Conservation (phyloP, 331 rosid species). For the Spiraea crenata region DNA sequence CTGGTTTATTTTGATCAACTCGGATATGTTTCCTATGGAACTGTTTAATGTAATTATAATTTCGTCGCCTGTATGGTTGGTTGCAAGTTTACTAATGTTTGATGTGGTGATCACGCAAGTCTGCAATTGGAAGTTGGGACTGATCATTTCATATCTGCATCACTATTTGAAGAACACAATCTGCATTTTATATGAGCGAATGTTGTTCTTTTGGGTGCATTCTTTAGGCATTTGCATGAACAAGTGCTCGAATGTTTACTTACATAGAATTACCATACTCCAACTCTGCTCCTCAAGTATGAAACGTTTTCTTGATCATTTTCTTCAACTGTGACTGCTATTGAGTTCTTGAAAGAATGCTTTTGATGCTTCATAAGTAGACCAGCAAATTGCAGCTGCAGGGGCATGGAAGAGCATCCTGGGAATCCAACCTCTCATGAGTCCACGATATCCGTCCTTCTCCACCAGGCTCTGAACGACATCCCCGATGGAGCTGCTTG, state of each 20-base stretch:
- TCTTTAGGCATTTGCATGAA: neutral
- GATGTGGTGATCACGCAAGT: neutral
- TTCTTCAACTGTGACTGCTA: neutral
- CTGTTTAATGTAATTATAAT: constrained; percentile 22
- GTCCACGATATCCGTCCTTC: constrained; percentile 50
- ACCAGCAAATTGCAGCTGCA: constrained; percentile 71
- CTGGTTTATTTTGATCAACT: constrained; percentile 19
- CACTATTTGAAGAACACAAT: neutral
- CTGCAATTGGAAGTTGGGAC: neutral
- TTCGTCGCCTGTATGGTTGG: neutral
- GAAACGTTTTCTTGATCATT: neutral
- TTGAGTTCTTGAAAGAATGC: constrained; percentile 41
- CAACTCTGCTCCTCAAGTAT: neutral
- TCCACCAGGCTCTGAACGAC: constrained; percentile 34
- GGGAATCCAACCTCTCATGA: constrained; percentile 53
- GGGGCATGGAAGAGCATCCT: constrained; percentile 69
- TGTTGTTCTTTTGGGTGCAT: neutral
- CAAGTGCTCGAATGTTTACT: neutral
- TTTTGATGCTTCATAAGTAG: constrained; percentile 64
- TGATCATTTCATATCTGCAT: neutral
- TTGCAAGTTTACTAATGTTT: neutral
- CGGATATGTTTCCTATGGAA: constrained; percentile 20
- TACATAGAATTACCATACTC: neutral
- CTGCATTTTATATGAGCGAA: neutral
- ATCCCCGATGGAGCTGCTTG: constrained; percentile 41